Evolutionary conservation across 495 filamentous ascomycete species (phyloP).

Genomic region (Pseudevernia furfuracea): DNA sequence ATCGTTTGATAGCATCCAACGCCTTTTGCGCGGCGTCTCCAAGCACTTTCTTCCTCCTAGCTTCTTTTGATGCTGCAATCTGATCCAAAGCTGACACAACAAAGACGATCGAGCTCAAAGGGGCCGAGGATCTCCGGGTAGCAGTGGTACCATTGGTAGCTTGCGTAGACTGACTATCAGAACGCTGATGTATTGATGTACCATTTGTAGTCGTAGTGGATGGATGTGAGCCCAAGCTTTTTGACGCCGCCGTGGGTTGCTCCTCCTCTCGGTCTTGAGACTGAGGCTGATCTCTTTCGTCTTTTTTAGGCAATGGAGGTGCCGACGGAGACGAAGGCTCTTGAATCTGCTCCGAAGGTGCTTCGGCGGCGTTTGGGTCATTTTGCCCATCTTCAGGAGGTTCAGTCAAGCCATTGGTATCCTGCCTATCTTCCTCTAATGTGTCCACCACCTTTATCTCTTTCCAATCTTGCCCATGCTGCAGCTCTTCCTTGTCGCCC

Average conservation of each 20-base stretch:
- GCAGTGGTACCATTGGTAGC: slow-evolving; percentile 46
- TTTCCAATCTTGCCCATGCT: slow-evolving; percentile 24
- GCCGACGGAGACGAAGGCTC: slow-evolving; percentile 14
- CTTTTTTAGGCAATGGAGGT: slow-evolving; percentile 6
- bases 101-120: slow-evolving; percentile 89
- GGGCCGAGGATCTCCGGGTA: slow-evolving; percentile 42
- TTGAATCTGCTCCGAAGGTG: slow-evolving; percentile 7
- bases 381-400: not conserved
- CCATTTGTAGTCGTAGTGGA: slow-evolving; percentile 15
- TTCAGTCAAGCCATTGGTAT: slow-evolving; percentile 1
- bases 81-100: slow-evolving; percentile 85
- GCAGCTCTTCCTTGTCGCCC: slow-evolving; percentile 25
- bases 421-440: slow-evolving; percentile 3
- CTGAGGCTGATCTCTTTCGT: not conserved
- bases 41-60: slow-evolving; percentile 69
- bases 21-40: slow-evolving; percentile 73
- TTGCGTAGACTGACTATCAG: slow-evolving; percentile 53
- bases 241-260: not conserved
- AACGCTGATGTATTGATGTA: slow-evolving; percentile 35
- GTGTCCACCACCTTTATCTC: slow-evolving; percentile 25
- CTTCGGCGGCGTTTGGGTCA: not conserved
- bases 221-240: slow-evolving; percentile 16
- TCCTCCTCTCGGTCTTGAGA: slow-evolving; percentile 24
- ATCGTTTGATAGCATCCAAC: slow-evolving; percentile 70
- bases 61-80: slow-evolving; percentile 84